phyloP scores from a whole-genome alignment of 352 stramenopile species.

The Lagenidium sp. region DNA sequence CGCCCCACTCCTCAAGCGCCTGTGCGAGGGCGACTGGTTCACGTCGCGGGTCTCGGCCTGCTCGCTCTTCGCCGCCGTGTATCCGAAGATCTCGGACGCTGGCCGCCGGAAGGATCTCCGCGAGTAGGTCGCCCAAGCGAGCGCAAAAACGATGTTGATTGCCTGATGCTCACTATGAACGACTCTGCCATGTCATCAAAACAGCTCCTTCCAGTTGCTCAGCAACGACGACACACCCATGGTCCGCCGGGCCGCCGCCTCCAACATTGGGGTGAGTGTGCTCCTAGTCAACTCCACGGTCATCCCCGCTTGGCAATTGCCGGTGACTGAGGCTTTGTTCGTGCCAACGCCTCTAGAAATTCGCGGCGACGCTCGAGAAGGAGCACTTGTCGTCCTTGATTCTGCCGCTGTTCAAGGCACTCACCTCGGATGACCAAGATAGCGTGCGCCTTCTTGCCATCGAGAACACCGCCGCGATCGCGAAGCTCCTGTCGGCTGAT shows the following conservation, averaged over 20 bases:
- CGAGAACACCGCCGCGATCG: constrained; percentile 76
- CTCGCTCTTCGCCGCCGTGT: constrained; percentile 69
- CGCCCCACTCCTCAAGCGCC: constrained; percentile 66
- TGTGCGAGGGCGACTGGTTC: constrained; percentile 84
- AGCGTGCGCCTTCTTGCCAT: constrained; percentile 91
- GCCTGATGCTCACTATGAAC: too few species aligned
- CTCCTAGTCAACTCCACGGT: neutral
- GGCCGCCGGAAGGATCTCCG: constrained; percentile 73
- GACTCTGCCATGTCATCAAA: too few species aligned
- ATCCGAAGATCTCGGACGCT: constrained; percentile 46
- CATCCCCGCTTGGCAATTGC: neutral
- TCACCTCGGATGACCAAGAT: constrained; percentile 92
- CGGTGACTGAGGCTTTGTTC: neutral
- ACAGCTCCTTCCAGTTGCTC: constrained; percentile 68
- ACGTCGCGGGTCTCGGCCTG: constrained; percentile 84
- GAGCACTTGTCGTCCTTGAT: constrained; percentile 58
- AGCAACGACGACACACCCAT: constrained; percentile 86
- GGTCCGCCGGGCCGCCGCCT: constrained; percentile 69
- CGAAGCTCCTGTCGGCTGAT: constrained; percentile 56
- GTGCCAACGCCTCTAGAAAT: constrained; percentile 57
- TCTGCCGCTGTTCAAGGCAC: constrained; percentile 80
- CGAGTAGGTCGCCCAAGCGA: constrained; percentile 37
- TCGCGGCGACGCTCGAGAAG: constrained; percentile 63
- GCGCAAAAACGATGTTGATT: neutral
- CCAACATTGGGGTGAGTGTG: constrained; percentile 60